phyloP scores from a whole-genome alignment of 495 filamentous ascomycete genomes.

The Ramalina intermedia region DNA sequence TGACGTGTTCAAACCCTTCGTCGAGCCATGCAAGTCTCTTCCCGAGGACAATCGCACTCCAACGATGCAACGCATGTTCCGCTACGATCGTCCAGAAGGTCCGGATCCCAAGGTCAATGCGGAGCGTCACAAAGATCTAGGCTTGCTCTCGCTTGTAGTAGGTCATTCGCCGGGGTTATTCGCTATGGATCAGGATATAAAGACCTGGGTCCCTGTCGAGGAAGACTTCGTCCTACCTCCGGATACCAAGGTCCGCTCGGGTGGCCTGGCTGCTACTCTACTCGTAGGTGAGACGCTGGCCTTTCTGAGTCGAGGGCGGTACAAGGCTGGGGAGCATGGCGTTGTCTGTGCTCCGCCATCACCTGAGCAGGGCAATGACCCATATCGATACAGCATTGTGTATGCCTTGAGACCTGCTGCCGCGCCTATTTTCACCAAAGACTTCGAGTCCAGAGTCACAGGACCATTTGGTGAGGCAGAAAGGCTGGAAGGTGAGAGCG shows the following conservation, averaged over 20 bases:
- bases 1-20: conserved; percentile 5
- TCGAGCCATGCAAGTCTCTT: conserved; percentile 4
- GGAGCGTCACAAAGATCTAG: conserved; percentile 13
- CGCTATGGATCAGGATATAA: not conserved
- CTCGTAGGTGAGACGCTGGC: conserved; percentile 10
- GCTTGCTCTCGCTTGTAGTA: conserved; percentile 11
- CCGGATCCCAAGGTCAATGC: conserved; percentile 7
- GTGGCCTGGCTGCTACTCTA: conserved; percentile 10
- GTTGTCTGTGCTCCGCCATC: conserved; percentile 9
- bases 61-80: conserved; percentile 13
- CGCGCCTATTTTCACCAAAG: conserved; percentile 8
- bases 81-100: conserved; percentile 9
- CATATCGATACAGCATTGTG: conserved; percentile 9
- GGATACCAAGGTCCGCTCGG: conserved; percentile 1
- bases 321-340: conserved; percentile 9
- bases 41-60: conserved; percentile 2
- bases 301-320: conserved; percentile 4
- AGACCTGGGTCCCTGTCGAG: conserved; percentile 8
- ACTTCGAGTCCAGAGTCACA: conserved; percentile 5
- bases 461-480: conserved; percentile 2
- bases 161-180: conserved; percentile 11
- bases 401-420: conserved; percentile 7
- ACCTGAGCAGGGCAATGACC: not conserved
- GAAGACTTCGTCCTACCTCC: conserved; percentile 2
- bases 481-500: conserved; percentile 5